phyloP scores from a whole-genome alignment of 352 stramenopile species.

The Pythium insidiosum region DNA sequence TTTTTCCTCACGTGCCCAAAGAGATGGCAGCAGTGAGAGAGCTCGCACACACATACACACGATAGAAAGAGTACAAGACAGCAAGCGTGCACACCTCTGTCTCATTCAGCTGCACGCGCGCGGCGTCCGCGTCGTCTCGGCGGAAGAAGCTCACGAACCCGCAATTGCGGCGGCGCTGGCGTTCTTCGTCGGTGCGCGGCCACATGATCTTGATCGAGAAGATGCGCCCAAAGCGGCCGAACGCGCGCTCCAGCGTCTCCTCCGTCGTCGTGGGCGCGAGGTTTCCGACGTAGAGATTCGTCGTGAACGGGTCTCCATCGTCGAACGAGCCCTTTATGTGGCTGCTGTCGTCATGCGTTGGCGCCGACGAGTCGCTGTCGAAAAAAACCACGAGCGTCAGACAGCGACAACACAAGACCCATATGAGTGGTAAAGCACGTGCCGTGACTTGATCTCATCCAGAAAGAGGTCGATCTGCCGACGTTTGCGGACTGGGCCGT shows the following conservation, averaged over 20 bases:
- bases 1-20: too few relatives aligned
- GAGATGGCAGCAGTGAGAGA: too few relatives aligned
- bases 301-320: conserved; percentile 79
- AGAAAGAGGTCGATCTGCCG: conserved; percentile 86
- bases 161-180: conserved; percentile 82
- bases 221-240: conserved; percentile 87
- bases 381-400: too few relatives aligned
- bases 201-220: conserved; percentile 98
- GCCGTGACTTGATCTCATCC: conserved; percentile 83
- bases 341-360: conserved; percentile 8
- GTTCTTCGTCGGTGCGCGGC: conserved; percentile 93
- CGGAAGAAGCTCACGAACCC: conserved; percentile 95
- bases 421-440: too few relatives aligned
- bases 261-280: conserved; percentile 90
- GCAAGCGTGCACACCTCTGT: conserved; percentile 74
- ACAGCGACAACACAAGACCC: too few relatives aligned
- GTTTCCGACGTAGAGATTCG: conserved; percentile 94
- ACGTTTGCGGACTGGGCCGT: conserved; percentile 19
- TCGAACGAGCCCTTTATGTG: conserved; percentile 71
- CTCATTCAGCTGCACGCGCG: conserved; percentile 54
- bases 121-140: conserved; percentile 76
- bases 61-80: too few relatives aligned
- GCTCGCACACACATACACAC: too few relatives aligned
- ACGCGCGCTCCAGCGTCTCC: conserved; percentile 81
- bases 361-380: conserved; percentile 3